These are phyloP conservation scores for Coemansia sp. DNA, from an alignment of 192 early-diverging fungal species.

Conservation along the genomic window DNA sequence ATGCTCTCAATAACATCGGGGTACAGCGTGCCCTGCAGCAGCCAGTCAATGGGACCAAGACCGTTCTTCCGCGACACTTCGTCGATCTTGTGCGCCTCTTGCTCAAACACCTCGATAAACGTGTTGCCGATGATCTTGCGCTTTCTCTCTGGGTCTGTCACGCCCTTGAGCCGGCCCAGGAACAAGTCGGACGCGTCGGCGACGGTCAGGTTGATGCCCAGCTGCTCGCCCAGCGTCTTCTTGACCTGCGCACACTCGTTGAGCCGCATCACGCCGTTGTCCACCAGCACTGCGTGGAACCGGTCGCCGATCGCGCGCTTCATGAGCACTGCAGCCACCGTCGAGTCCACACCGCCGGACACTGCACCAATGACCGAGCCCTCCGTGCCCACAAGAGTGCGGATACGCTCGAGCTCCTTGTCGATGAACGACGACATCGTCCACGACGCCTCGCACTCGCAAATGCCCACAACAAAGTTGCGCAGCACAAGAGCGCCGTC, in stretches of 20 bases:
- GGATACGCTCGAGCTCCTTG: constrained; percentile 94
- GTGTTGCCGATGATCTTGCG: constrained; percentile 99
- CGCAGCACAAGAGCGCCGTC: constrained; percentile 77
- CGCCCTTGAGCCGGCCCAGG: constrained; percentile 80
- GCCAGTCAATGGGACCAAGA: constrained; percentile 83
- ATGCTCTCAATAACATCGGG: constrained; percentile 99
- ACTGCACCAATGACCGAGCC: constrained; percentile 97
- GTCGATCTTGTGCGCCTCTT: constrained; percentile 88
- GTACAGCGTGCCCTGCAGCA: constrained; percentile 97
- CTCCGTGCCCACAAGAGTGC: constrained; percentile 82
- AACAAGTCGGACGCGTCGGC: constrained; percentile 86
- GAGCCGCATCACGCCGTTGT: constrained; percentile 98
- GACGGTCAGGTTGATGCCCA: constrained; percentile 95
- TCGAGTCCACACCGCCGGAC: constrained; percentile 94
- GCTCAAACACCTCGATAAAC: constrained; percentile 97
- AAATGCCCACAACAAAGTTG: constrained; percentile 95
- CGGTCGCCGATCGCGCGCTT: constrained; percentile 96
- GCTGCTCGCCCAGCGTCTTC: constrained; percentile 78
- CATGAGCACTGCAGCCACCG: constrained; percentile 96
- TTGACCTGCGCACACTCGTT: constrained; percentile 90
- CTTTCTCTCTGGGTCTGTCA: constrained; percentile 95
- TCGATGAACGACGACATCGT: constrained; percentile 98
- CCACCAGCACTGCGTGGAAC: constrained; percentile 97
- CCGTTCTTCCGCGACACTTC: constrained; percentile 68
- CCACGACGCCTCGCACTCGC: constrained; percentile 83